Percentiles rank a stretch among this genome's conserved stretches.
Conservation (phyloP, 208 protist genomes). For the Lotmaria passim region DNA sequence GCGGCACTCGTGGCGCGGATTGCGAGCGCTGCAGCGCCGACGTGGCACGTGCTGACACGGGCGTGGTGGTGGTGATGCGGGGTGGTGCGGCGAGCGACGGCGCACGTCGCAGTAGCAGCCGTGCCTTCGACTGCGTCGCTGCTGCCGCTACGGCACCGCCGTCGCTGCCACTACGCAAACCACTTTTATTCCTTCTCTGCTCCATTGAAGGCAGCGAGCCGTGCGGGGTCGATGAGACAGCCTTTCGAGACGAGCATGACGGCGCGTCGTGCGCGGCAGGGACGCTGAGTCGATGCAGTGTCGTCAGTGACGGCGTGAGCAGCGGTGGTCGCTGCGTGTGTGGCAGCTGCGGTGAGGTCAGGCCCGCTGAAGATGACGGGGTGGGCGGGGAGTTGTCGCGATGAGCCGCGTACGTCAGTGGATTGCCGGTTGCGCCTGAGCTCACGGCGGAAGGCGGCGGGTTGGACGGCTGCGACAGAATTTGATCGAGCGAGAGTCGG, state of each 20-base stretch:
- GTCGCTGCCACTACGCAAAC: not conserved
- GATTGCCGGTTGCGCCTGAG: too few relatives aligned
- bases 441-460: too few relatives aligned
- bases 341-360: not conserved
- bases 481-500: conserved; percentile 8
- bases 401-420: too few relatives aligned
- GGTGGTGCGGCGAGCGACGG: not conserved
- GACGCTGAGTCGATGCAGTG: not conserved
- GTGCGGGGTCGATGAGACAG: not conserved
- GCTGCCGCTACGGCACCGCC: too few relatives aligned
- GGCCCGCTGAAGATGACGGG: not conserved
- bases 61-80: not conserved
- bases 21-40: conserved; percentile 14
- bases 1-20: conserved; percentile 10
- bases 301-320: not conserved
- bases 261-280: not conserved
- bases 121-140: not conserved
- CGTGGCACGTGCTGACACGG: not conserved
- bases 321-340: conserved; percentile 16
- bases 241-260: not conserved
- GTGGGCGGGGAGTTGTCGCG: not conserved
- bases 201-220: conserved; percentile 7
- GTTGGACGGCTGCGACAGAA: not conserved
- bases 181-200: not conserved
- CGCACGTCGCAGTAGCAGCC: conserved; percentile 1